Conservation (phyloP, 139 green algal genomes). For the Volvox africanus region DNA sequence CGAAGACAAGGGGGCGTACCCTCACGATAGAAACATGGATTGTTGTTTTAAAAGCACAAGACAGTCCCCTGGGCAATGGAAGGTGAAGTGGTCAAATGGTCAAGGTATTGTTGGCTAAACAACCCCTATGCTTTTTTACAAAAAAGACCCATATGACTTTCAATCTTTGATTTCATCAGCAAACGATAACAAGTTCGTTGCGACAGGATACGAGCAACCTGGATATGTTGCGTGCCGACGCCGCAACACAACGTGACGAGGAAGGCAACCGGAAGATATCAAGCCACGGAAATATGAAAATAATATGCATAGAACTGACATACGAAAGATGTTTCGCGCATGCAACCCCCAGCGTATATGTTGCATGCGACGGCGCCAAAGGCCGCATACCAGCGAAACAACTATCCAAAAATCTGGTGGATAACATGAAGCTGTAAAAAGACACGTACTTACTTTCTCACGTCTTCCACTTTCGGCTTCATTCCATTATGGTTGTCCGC, state of each 20-base stretch:
- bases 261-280: background rate
- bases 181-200: background rate
- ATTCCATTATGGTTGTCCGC: background rate
- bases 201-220: background rate
- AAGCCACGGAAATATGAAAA: background rate
- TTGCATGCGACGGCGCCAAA: constrained; percentile 11
- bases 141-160: background rate
- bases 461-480: constrained; percentile 45
- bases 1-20: no score
- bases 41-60: background rate
- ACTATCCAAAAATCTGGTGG: background rate
- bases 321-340: background rate
- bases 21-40: background rate
- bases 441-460: constrained; percentile 19
- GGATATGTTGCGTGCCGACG: constrained; percentile 19
- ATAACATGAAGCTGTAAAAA: background rate
- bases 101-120: background rate
- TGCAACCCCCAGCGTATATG: background rate
- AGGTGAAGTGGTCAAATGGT: background rate
- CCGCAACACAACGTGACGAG: background rate
- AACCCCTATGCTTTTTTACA: background rate
- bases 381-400: background rate
- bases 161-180: background rate
- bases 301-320: background rate
- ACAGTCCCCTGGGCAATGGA: no score